Conservation (phyloP, 306 rosid genomes). For the Trichosanthes truncata region DNA sequence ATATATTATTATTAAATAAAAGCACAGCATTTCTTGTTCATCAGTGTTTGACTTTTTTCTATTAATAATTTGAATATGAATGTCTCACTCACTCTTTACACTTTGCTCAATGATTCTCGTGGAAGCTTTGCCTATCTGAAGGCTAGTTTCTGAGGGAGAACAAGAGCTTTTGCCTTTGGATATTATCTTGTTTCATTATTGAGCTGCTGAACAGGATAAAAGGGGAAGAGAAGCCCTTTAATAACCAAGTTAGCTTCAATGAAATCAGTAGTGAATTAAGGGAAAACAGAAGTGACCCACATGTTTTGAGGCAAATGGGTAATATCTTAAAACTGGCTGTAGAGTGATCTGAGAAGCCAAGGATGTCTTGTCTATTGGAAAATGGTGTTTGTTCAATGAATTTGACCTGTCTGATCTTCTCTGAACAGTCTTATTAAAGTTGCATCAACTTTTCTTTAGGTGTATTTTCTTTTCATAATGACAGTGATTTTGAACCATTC, state of each 20-base stretch:
- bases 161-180: background rate
- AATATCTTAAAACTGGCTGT: background rate
- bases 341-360: background rate
- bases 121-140: background rate
- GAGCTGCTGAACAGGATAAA: background rate
- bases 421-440: background rate
- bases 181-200: background rate
- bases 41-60: background rate
- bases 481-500: background rate
- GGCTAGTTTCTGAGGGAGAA: background rate
- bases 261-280: background rate
- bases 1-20: constrained; percentile 10
- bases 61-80: background rate
- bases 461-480: background rate
- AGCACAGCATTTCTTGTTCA: constrained; percentile 4
- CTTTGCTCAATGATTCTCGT: background rate
- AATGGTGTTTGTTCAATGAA: background rate
- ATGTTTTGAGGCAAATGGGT: background rate
- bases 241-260: background rate
- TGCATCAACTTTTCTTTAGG: background rate
- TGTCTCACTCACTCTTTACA: background rate
- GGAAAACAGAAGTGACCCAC: background rate
- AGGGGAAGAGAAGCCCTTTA: background rate
- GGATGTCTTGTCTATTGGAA: background rate
- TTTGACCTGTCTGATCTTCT: background rate